Evolutionary conservation across 371 early-diverging fungal genomes (phyloP).

Genomic region (Batrachochytrium dendrobatidis): DNA sequence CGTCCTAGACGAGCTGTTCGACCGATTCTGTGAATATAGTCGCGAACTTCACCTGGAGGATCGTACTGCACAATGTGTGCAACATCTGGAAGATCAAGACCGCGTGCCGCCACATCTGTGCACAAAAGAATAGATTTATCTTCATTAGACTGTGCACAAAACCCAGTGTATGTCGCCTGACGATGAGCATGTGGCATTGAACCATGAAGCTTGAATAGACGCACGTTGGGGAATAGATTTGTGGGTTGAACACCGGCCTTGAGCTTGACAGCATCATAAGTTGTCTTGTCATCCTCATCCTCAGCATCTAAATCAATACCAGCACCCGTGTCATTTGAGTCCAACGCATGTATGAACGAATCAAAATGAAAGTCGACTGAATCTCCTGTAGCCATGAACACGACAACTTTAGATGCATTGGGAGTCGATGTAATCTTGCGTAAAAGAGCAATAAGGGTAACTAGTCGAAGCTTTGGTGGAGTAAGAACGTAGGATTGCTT

Average conservation of each 20-base stretch:
- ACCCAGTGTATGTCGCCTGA: conserved; percentile 63
- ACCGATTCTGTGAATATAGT: conserved; percentile 97
- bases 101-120: conserved; percentile 98
- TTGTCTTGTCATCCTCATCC: conserved; percentile 9
- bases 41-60: conserved; percentile 85
- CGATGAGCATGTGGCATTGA: conserved; percentile 73
- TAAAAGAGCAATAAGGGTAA: conserved; percentile 69
- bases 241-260: conserved; percentile 24
- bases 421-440: conserved; percentile 34
- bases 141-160: conserved; percentile 21
- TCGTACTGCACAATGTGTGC: conserved; percentile 94
- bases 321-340: conserved; percentile 22
- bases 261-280: conserved; percentile 9
- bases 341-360: conserved; percentile 37
- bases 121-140: conserved; percentile 65
- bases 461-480: conserved; percentile 87
- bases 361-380: conserved; percentile 87
- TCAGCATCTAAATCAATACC: conserved; percentile 18
- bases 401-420: conserved; percentile 46
- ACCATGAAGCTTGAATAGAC: conserved; percentile 83
- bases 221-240: conserved; percentile 46
- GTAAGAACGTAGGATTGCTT: conserved; percentile 71
- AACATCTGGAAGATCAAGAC: conserved; percentile 93
- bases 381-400: conserved; percentile 88
- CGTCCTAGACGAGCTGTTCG: conserved; percentile 95